Evolutionary conservation across 2,329 filamentous ascomycete genomes (phyloP), one percentile per base, ranked within the genome.

Genomic region (Aspergillus neotritici): DNA sequence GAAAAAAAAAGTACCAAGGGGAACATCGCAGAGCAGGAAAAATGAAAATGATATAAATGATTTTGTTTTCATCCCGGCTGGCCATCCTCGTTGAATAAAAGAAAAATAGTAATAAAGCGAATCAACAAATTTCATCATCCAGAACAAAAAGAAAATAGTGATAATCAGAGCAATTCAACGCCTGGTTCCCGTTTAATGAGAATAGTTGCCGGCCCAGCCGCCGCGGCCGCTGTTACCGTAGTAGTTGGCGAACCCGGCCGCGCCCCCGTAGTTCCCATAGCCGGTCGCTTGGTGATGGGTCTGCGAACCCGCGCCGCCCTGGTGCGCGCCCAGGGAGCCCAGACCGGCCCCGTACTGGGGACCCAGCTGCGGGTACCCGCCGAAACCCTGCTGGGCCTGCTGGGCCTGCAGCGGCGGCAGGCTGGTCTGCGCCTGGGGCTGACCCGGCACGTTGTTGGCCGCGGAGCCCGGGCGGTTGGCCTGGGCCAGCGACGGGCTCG

Each of bases 391-490:
- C 58, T 81, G 78, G 39, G 61, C 60, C 52, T 68, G 65, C 44
- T 78, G 75, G 25, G 68, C 72, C 60, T 77, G 76, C 40, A 77
- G 73, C 34, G 73, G 75, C 36, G 77, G 76, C 37, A 78, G 65
- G 25, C 72, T 71, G 36, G 71, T 66, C 55, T 79, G 77, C 41
- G 62, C 63, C 51, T 66, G 58, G 43, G 71, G 68, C 56, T 77
- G 75, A 34, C 73, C 72, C 31, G 70, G 73, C 16, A 70, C 71
- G 55, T 71, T 80, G 65, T 81, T 82, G 25, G 78, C 76, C 6
- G 79, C 79, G 31, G 80, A 83, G 33, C 77, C 78, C 31, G 80
- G 80, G 48, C 80, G 78, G 51, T 79, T 78, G 34, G 77, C 77
- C 58, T 82, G 79, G 36, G 77, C 77, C 31, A 83, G 70, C 9